Evolutionary conservation across 768 basidiomycete genomes (phyloP).

Genomic region (Naganishia kalamii): DNA sequence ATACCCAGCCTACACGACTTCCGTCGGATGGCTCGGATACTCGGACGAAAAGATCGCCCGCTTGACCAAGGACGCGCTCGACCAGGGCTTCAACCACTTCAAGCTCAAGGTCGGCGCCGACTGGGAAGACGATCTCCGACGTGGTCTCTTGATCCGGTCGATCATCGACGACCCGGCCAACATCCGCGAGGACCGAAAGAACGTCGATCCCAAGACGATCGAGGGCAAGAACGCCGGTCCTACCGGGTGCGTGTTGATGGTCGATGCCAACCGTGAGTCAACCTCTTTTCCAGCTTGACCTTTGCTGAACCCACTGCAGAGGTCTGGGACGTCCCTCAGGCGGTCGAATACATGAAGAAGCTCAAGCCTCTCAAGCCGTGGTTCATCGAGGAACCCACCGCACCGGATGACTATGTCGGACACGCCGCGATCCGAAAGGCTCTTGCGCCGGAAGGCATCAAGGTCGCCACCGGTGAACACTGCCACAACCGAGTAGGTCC

Average conservation of each 20-base stretch:
- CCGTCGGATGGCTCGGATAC: slow-evolving; percentile 82
- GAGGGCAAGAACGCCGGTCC: slow-evolving; percentile 89
- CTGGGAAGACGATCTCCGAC: slow-evolving; percentile 71
- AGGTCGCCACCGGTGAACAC: slow-evolving; percentile 90
- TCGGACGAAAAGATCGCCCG: slow-evolving; percentile 82
- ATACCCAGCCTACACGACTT: slow-evolving; percentile 90
- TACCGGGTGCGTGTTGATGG: slow-evolving; percentile 90
- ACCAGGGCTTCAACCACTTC: slow-evolving; percentile 92
- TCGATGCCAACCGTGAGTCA: slow-evolving; percentile 66
- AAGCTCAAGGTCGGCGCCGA: slow-evolving; percentile 97
- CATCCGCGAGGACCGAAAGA: slow-evolving; percentile 57
- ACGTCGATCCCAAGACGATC: slow-evolving; percentile 62
- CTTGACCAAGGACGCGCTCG: slow-evolving; percentile 77
- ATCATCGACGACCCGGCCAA: slow-evolving; percentile 90
- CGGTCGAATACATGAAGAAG: slow-evolving; percentile 80
- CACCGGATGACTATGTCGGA: slow-evolving; percentile 82
- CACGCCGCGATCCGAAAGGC: slow-evolving; percentile 56
- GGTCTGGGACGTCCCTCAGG: slow-evolving; percentile 87
- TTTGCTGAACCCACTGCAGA: background rate
- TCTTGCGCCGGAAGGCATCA: slow-evolving; percentile 70
- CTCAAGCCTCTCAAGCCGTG: slow-evolving; percentile 76
- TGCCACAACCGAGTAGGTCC: slow-evolving; percentile 62
- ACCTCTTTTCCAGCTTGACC: too few relatives aligned
- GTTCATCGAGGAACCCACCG: slow-evolving; percentile 94
- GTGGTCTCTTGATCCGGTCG: slow-evolving; percentile 80